Evolutionary conservation across 495 filamentous ascomycete genomes (phyloP), one percentile per base, ranked within the genome.

Genomic region (Bacidia rubella): DNA sequence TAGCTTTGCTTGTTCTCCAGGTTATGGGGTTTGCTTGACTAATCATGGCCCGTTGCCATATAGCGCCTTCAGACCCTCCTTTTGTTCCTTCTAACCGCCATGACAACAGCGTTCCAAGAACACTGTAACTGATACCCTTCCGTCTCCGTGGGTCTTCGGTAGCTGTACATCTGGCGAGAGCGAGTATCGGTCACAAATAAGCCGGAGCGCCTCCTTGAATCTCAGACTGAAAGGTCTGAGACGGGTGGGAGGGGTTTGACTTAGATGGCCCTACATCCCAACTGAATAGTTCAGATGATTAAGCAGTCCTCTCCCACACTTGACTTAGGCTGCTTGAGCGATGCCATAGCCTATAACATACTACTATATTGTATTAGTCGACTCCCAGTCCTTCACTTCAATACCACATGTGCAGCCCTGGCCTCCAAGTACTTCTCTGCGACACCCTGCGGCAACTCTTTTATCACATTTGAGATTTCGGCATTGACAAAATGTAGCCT

Each of bases 201-300:
- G 87, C 87, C 86, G 87, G 87, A 90, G 87, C 85, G 74, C 73
- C 79, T 78, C 77, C 81, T 81, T 82, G 79, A 83, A 71, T 79
- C 76, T 72, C 69, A 64, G 70, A 68, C 77, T 68, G 85, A 90
- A 70, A 90, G 81, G 77, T 73, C 68, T 72, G 68, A 64, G 81
- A 77, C 81, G 81, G 80, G 74, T 92, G 81, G 86, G 81, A 75
- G 77, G 74, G 68, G 86, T 79, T 90, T 92, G 87, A 92, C 86
- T 94, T 81, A 82, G 84, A 76, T 79, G 85, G 72, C 79, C 85
- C 62, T 57, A 83, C 79, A 82, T 49, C 7, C 2, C 20, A 11
- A 12, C n/a, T 26, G 3, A 0, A n/a, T 20, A 39, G 19, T 19
- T 26, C 12, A n/a, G n/a, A n/a, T n/a, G n/a, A n/a, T n/a, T n/a